Evolutionary conservation across 768 basidiomycete genomes (phyloP).

Genomic region (Cyclocybe aegerita): DNA sequence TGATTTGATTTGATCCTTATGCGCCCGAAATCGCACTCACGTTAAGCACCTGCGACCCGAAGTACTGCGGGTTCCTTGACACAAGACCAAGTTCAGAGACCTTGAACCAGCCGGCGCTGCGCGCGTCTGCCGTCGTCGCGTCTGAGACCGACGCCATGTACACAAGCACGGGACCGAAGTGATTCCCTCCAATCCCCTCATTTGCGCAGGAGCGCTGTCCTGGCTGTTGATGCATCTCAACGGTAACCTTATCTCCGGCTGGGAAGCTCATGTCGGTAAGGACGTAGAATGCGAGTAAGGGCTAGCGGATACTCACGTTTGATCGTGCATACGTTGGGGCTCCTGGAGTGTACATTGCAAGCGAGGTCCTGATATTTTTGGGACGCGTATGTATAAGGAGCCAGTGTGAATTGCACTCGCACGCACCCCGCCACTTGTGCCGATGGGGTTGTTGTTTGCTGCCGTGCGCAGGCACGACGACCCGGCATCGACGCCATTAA

Average conservation of each 20-base stretch:
- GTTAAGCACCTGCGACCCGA: slow-evolving; percentile 33
- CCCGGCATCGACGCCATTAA: slow-evolving; percentile 48
- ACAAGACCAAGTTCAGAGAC: slow-evolving; percentile 48
- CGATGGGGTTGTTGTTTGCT: slow-evolving; percentile 44
- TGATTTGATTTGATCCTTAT: background rate
- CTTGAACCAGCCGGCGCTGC: slow-evolving; percentile 49
- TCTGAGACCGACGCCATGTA: slow-evolving; percentile 50
- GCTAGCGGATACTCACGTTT: slow-evolving; percentile 28
- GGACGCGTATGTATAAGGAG: background rate
- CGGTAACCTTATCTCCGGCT: slow-evolving; percentile 46
- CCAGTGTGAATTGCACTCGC: slow-evolving; percentile 21
- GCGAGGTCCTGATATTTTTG: slow-evolving; percentile 37
- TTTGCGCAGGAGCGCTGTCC: slow-evolving; percentile 42
- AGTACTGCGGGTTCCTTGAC: slow-evolving; percentile 48
- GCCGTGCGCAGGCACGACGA: slow-evolving; percentile 45
- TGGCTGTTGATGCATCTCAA: slow-evolving; percentile 57
- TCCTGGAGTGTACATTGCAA: slow-evolving; percentile 41
- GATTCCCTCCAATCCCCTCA: slow-evolving; percentile 51
- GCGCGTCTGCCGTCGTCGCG: slow-evolving; percentile 43
- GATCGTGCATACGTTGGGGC: slow-evolving; percentile 39
- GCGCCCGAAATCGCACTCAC: slow-evolving; percentile 16
- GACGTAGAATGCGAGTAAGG: background rate
- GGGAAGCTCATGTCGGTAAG: background rate
- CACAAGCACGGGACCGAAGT: slow-evolving; percentile 48
- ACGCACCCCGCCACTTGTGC: slow-evolving; percentile 31